phyloP scores from a whole-genome alignment of 2,329 filamentous ascomycete species.

The Beauveria australis region DNA sequence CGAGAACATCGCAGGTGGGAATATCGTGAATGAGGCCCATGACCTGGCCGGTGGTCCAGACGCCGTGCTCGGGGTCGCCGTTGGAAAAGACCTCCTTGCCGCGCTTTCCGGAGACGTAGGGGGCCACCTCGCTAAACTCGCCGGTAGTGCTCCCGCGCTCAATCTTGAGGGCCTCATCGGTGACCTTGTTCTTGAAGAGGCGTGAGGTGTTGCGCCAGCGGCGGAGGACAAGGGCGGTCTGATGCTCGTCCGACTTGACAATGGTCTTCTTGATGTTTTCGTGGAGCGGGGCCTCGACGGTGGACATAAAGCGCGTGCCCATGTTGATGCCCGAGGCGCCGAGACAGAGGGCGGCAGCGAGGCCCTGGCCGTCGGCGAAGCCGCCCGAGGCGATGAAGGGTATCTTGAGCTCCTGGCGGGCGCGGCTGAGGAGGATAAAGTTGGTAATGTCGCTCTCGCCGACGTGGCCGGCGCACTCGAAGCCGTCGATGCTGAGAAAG shows the following conservation, averaged over 20 bases:
- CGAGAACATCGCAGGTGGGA: conserved; percentile 61
- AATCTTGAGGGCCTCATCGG: conserved; percentile 69
- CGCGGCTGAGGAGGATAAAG: conserved; percentile 78
- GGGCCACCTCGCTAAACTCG: conserved; percentile 82
- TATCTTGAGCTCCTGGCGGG: conserved; percentile 72
- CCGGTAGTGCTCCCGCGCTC: conserved; percentile 76
- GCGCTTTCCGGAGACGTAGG: conserved; percentile 81
- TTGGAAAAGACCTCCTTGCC: conserved; percentile 87
- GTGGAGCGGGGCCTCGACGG: conserved; percentile 86
- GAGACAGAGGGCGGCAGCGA: conserved; percentile 82
- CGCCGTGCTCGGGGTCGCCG: conserved; percentile 83
- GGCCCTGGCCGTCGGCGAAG: conserved; percentile 87
- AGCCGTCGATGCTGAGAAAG: conserved; percentile 93
- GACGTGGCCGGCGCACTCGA: conserved; percentile 90
- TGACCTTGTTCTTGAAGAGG: conserved; percentile 85
- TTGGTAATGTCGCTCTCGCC: conserved; percentile 84
- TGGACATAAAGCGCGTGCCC: conserved; percentile 97
- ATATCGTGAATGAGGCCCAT: conserved; percentile 84
- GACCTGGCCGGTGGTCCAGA: conserved; percentile 96
- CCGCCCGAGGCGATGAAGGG: conserved; percentile 96
- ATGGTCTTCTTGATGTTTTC: conserved; percentile 90
- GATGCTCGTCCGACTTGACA: conserved; percentile 77
- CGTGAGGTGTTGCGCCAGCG: conserved; percentile 90
- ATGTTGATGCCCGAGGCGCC: conserved; percentile 96
- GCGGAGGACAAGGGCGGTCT: conserved; percentile 80